Evolutionary conservation across 345 rosid species (phyloP).

Genomic region (Gossypium bickii): DNA sequence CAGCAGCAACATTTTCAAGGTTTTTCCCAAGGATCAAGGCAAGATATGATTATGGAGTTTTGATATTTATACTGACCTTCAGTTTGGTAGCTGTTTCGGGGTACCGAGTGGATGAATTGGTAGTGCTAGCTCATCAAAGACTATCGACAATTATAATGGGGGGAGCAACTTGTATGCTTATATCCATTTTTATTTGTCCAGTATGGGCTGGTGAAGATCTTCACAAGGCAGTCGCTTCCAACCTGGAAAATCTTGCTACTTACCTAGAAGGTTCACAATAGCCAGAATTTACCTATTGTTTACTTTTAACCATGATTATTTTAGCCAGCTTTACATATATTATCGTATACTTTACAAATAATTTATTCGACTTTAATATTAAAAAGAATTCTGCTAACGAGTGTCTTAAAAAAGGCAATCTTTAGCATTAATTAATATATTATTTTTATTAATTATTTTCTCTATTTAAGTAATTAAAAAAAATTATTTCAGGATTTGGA

Average conservation of each 20-base stretch:
- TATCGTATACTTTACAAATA: too few relatives aligned
- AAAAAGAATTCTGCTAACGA: too few relatives aligned
- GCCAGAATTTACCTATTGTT: not conserved
- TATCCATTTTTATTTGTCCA: slow-evolving; percentile 51
- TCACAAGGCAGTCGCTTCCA: slow-evolving; percentile 41
- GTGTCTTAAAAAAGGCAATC: too few relatives aligned
- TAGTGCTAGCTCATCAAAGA: slow-evolving; percentile 49
- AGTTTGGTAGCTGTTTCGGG: slow-evolving; percentile 72
- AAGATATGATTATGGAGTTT: slow-evolving; percentile 79
- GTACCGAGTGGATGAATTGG: slow-evolving; percentile 45
- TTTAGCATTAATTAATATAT: too few relatives aligned
- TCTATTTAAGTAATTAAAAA: not conserved
- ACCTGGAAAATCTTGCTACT: slow-evolving; percentile 51
- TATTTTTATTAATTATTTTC: too few relatives aligned
- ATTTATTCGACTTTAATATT: too few relatives aligned
- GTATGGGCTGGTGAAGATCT: slow-evolving; percentile 82
- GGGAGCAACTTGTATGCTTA: slow-evolving; percentile 39
- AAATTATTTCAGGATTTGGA: slow-evolving; percentile 45
- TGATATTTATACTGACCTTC: slow-evolving; percentile 76
- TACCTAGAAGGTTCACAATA: slow-evolving; percentile 49
- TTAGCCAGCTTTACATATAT: too few relatives aligned
- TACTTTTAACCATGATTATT: not conserved
- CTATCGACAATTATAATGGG: slow-evolving; percentile 66
- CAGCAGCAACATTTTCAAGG: slow-evolving; percentile 58
- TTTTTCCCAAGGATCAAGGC: slow-evolving; percentile 71